Base-by-base conservation (phyloP, 2,329 filamentous ascomycete genomes). In the Epichloe baconii region DNA sequence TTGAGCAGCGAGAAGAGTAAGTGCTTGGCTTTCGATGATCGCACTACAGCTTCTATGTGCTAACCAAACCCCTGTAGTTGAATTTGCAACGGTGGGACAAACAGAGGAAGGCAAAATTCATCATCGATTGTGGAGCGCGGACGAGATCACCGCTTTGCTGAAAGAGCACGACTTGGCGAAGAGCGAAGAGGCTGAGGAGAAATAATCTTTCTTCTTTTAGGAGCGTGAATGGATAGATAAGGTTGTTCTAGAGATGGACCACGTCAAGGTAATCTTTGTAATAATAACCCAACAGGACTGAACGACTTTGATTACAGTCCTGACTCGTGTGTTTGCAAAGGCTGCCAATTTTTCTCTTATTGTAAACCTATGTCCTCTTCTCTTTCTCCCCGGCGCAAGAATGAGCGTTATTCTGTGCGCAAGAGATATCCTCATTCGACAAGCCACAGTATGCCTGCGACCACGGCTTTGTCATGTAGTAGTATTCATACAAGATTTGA, bases 1-100 rank as follows among this genome's bases (percentile, higher is more conserved):
- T 73, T 98, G 66, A 96, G 89, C 76, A 95, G 89, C 66, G 93
- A 98, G 79, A 98, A 98, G 81, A 95, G 90, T 95, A 73, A 70
- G 87, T 76, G 4, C 80, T 75, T 36, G 7, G 5, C 38, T 5
- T 44, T n/a, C 17, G 17, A 21, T 2, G 23, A 21, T 3, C 12
- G 2, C 12, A 38, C 14, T 15, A 11, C 8, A 23, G 19, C 1
- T 23, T 12, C 17, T 11, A 2, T 26, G 42, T 43, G 44, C 58
- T 61, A 52, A 61, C 58, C 52, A 12, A 15, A 31, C 52, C 15
- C 19, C 41, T 55, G 15, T 60, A 96, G 90, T 98, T 66, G 93
- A 98, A 67, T 98, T 98, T 65, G 94, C 93, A 59, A 98, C 94
- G 35, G 91, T 98, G 55, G 94, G 93, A 61, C 88, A 90, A 74